Percentiles rank a stretch among this genome's conserved stretches.
These are phyloP conservation scores for Coemansia sp. DNA, from an alignment of 192 early-diverging fungal genomes.

Conservation along the genomic window DNA sequence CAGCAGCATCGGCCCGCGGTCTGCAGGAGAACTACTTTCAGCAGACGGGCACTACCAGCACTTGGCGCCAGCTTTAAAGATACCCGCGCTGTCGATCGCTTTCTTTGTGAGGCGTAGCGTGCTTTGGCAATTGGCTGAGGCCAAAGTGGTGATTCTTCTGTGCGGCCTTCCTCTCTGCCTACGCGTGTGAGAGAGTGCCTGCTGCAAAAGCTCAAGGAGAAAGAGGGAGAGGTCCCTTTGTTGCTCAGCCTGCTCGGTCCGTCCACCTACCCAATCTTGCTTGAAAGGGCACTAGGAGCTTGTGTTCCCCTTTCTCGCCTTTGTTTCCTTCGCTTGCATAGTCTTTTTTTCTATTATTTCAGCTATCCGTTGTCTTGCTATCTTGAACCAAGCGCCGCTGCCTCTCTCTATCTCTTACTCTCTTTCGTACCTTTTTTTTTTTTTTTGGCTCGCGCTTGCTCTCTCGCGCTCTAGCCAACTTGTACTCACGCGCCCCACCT, in stretches of 20 bases:
- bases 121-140: conserved; percentile 4
- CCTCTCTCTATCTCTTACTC: neutral
- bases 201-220: neutral
- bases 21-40: neutral
- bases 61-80: conserved; percentile 1
- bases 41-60: neutral
- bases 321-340: neutral
- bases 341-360: conserved; percentile 8
- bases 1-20: neutral
- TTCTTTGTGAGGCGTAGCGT: conserved; percentile 7
- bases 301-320: neutral
- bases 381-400: conserved; percentile 3
- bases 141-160: neutral
- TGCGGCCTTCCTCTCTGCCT: neutral
- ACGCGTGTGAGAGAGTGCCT: neutral
- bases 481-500: neutral
- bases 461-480: neutral
- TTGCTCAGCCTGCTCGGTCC: neutral
- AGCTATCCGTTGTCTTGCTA: conserved; percentile 3
- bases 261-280: neutral
- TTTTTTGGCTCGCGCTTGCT: neutral
- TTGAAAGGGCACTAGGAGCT: neutral
- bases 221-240: conserved; percentile 3
- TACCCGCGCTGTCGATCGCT: conserved; percentile 11
- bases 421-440: neutral